Base-by-base conservation (phyloP, 345 rosid genomes). In the Citrus mangshanensis region DNA sequence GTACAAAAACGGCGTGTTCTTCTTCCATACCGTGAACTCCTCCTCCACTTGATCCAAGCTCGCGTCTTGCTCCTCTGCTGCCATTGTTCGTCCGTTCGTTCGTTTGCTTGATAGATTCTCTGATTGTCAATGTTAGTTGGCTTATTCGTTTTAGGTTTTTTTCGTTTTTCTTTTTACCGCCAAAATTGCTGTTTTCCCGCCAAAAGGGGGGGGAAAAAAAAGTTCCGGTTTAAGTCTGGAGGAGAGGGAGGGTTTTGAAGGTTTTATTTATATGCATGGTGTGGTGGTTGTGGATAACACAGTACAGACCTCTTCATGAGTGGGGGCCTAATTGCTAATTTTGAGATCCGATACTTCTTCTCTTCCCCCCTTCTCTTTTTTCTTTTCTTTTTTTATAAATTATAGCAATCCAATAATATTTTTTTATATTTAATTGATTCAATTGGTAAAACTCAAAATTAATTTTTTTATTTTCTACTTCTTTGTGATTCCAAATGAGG, bases 1-100 rank as follows among this genome's bases (percentile, higher is more conserved):
- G 83, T 96, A 94, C 74, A 96, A 91, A 70, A 94, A 86, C 2
- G 95, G 95, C n/a, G 95, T 89, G 89, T 92, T 96, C 88, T 90
- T 94, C 78, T 92, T 95, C 98, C 97, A 96, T 14, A 93, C 87
- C 2, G 87, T 35, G 93, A 89, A 94, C 42, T 96, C 97, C 69
- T 94, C 99, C 69, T 94, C 94, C 58, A 93, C 86, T 80, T 92
- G 95, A 59, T 87, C 89, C 54, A 80, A 61, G 40, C 80, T 85
- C 46, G 81, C 37, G 5, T 90, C 91, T 5, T 85, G 82, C 14
- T 77, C 83, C 18, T 86, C 90, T 22, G 81, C 91, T 37, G 91
- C 93, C 86, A 87, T 87, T 30, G 72, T 18, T 46, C 7, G 19
- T 73, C n/a, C 56, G 59, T 54, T 35, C n/a, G 14, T 42, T 42